Base-by-base conservation (phyloP, 352 stramenopile genomes). In the Globisporangium takayamanum region DNA sequence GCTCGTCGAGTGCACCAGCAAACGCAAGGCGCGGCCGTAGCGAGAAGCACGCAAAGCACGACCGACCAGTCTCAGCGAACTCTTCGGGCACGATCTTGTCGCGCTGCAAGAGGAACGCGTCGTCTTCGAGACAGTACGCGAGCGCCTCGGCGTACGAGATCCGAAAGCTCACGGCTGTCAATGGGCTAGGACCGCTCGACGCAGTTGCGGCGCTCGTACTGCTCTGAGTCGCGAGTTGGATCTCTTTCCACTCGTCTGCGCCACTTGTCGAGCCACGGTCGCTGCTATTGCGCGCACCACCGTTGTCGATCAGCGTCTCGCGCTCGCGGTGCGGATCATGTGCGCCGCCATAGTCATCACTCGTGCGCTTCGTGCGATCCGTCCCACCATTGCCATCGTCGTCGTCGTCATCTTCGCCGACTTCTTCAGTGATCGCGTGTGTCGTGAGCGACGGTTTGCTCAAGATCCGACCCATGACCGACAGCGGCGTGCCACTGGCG, bases 51-150 rank as follows among this genome's bases (percentile, higher is more conserved):
- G 66, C 62, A 20, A 91, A 78, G 50, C 83, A 90, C 1, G 80
- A 85, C 6, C 57, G 48, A 2, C 63, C 50, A n/a, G 52, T 41
- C 18, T 50, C 50, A 14, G 42, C 47, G 20, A 81, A 74, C 26
- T 89, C 79, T 51, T 86, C 83, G 0, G 67, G 52, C 4, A 89
- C 73, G 42, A 91, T 89, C 5, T 63, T 63, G 56, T 89, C 77
- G 49, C 62, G 62, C 25, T 84, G 67, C 7, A 64, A 52, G 42
- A 75, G 60, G 33, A 77, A 68, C 33, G 75, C 74, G n/a, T 66
- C 54, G 1, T 74, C 69, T 49, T 73, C 52, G 4, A 67, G 53
- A 18, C 77, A 89, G 44, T 82, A 81, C 0, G 63, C 63, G 12
- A 70, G 63, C 6, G 73, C 73, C 50, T 86, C 69, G 15, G 73